These are phyloP conservation scores for Zygosaccharomyces bisporus DNA, from an alignment of 805 yeast genomes.

Conservation along the genomic window DNA sequence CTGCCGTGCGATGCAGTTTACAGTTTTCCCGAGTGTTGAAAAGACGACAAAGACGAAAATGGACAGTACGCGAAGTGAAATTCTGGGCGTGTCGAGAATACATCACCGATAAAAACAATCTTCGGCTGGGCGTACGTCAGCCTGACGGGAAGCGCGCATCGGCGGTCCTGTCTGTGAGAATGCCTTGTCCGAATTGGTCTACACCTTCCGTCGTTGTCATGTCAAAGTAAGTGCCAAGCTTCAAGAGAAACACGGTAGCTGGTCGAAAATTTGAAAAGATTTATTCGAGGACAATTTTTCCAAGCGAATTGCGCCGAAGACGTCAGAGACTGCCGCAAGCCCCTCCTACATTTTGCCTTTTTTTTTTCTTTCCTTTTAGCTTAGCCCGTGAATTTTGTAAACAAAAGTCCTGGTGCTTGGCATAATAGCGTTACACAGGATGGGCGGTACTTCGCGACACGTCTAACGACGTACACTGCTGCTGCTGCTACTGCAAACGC, in stretches of 20 bases:
- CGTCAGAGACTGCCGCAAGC: not conserved
- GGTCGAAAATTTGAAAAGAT: too few species aligned
- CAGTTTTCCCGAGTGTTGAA: constrained; percentile 1
- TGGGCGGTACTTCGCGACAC: not conserved
- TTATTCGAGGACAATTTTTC: not conserved
- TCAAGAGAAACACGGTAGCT: not conserved
- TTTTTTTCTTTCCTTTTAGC: not conserved
- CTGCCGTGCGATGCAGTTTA: constrained; percentile 4
- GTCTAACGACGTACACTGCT: too few species aligned
- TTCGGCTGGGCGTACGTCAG: not conserved
- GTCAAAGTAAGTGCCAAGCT: not conserved
- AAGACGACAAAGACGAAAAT: constrained; percentile 2
- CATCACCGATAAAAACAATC: not conserved
- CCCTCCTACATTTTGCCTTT: not conserved
- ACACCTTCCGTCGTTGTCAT: not conserved
- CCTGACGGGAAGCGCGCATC: not conserved
- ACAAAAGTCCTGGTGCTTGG: not conserved
- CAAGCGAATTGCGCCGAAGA: not conserved
- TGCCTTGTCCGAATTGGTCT: not conserved
- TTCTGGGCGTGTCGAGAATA: not conserved
- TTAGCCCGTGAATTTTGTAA: too few species aligned
- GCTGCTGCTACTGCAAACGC: too few species aligned
- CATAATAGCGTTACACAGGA: not conserved
- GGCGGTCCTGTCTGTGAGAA: not conserved
- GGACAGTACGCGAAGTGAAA: constrained; percentile 6